phyloP scores from a whole-genome alignment of 108 stramenopile genomes.

The Chaetoceros tenuissimus region DNA sequence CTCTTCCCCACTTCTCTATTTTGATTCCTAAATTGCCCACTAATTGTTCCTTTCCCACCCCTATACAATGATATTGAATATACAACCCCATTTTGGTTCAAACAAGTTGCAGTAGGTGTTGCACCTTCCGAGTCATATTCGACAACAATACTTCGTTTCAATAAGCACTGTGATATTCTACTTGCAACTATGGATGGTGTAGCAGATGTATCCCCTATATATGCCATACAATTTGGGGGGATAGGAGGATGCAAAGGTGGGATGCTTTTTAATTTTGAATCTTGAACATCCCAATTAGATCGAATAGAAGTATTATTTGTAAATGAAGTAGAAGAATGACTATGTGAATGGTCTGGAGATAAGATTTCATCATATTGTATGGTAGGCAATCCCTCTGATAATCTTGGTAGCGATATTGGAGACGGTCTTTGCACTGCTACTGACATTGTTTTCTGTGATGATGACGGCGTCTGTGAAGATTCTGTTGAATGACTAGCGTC shows the following conservation, averaged over 20 bases:
- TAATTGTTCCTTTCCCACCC: neutral
- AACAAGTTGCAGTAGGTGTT: slow-evolving; percentile 21
- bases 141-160: slow-evolving; percentile 30
- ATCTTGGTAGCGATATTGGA: too few relatives aligned
- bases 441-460: too few relatives aligned
- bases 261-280: slow-evolving; percentile 16
- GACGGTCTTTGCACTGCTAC: too few relatives aligned
- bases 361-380: too few relatives aligned
- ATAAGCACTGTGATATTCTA: slow-evolving; percentile 39
- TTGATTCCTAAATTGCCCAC: too few relatives aligned
- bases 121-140: slow-evolving; percentile 39
- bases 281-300: slow-evolving; percentile 23
- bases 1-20: too few relatives aligned
- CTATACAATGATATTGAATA: slow-evolving; percentile 26
- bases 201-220: slow-evolving; percentile 18
- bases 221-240: slow-evolving; percentile 19
- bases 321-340: too few relatives aligned
- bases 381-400: too few relatives aligned
- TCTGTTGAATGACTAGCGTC: too few relatives aligned
- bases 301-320: too few relatives aligned
- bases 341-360: too few relatives aligned
- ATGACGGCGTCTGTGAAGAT: too few relatives aligned
- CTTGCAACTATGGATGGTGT: slow-evolving; percentile 42
- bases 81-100: slow-evolving; percentile 36
- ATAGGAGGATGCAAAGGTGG: slow-evolving; percentile 35